Percentiles rank a stretch among this genome's conserved stretches.
phyloP scores from a whole-genome alignment of 2,329 filamentous ascomycete genomes.

The Pezizomycotina sp. region DNA sequence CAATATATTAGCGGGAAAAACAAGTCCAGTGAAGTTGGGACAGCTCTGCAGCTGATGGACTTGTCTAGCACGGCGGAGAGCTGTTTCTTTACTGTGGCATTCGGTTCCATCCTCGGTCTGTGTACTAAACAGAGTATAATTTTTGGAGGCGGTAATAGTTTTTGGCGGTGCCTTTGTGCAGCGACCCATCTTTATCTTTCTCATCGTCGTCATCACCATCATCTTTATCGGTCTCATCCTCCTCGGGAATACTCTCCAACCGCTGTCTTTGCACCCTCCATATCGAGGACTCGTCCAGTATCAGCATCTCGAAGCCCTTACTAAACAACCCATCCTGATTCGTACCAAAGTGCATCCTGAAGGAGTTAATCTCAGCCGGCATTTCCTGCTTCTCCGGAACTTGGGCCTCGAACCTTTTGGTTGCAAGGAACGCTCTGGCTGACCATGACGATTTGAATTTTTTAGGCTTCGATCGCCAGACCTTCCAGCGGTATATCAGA shows the following conservation, averaged over 20 bases:
- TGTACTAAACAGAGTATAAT: constrained; percentile 11
- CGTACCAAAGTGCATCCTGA: constrained; percentile 10
- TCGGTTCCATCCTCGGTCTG: constrained; percentile 13
- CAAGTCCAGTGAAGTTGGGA: constrained; percentile 11
- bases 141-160: too few relatives aligned
- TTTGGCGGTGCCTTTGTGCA: too few relatives aligned
- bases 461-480: constrained; percentile 11
- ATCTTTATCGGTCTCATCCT: constrained; percentile 2
- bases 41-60: constrained; percentile 14
- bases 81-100: constrained; percentile 10
- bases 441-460: constrained; percentile 9
- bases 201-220: too few relatives aligned
- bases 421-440: constrained; percentile 8
- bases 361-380: constrained; percentile 10
- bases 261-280: constrained; percentile 11
- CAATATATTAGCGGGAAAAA: constrained; percentile 11
- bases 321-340: constrained; percentile 10
- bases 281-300: constrained; percentile 13
- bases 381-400: constrained; percentile 4
- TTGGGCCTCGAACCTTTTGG: constrained; percentile 6
- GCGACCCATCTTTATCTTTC: too few relatives aligned
- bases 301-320: constrained; percentile 14
- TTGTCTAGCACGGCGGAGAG: constrained; percentile 13
- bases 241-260: constrained; percentile 14
- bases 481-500: constrained; percentile 11